Percentiles rank a stretch among this genome's conserved stretches.
phyloP scores from a whole-genome alignment of 768 basidiomycete species.

The Peribolospora kevripleyi region DNA sequence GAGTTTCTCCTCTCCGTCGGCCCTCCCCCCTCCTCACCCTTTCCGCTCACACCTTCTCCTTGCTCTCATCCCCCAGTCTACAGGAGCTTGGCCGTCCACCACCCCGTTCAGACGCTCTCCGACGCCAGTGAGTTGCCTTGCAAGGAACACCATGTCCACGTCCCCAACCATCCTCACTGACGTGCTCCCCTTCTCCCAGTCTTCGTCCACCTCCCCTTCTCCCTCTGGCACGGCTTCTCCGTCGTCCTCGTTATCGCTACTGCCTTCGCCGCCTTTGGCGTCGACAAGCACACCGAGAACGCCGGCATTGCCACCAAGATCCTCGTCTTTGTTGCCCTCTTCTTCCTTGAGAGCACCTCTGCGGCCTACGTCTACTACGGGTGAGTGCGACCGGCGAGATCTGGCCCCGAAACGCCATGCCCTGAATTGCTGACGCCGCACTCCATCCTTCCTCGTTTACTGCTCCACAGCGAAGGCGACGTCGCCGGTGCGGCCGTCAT shows the following conservation, averaged over 20 bases:
- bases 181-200: slow-evolving; percentile 16
- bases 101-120: too few relatives aligned
- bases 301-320: slow-evolving; percentile 82
- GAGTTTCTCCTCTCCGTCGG: slow-evolving; percentile 1
- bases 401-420: too few relatives aligned
- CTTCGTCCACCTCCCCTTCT: slow-evolving; percentile 87
- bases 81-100: too few relatives aligned
- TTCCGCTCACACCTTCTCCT: slow-evolving; percentile 67
- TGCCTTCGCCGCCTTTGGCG: slow-evolving; percentile 72
- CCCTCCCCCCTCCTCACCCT: slow-evolving; percentile 6
- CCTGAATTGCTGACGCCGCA: too few relatives aligned
- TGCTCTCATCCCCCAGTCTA: slow-evolving; percentile 55
- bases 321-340: slow-evolving; percentile 59
- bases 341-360: slow-evolving; percentile 79
- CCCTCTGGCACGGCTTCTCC: slow-evolving; percentile 56
- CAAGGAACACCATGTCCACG: not conserved
- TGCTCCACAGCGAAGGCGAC: slow-evolving; percentile 43
- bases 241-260: slow-evolving; percentile 59
- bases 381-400: too few relatives aligned
- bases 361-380: slow-evolving; percentile 86
- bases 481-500: slow-evolving; percentile 77
- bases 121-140: too few relatives aligned
- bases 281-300: slow-evolving; percentile 35
- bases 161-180: not conserved
- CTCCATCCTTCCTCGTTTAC: too few relatives aligned